These are phyloP conservation scores for Sistotremastrum suecicum DNA, from an alignment of 768 basidiomycete species.

Conservation along the genomic window DNA sequence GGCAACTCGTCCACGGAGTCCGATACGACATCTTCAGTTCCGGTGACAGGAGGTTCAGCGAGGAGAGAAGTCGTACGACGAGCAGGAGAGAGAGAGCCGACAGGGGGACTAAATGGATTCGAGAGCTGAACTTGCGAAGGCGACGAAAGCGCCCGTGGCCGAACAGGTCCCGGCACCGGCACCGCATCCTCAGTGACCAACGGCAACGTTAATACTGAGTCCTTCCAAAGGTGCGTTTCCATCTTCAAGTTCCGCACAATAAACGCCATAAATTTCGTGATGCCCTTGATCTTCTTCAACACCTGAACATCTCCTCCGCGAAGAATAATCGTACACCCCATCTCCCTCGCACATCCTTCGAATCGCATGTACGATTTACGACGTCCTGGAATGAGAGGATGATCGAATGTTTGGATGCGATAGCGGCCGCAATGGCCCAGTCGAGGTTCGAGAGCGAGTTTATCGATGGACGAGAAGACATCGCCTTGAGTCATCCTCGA, in stretches of 20 bases:
- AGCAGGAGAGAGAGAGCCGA: conserved; percentile 9
- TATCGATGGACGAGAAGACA: conserved; percentile 91
- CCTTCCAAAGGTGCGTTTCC: conserved; percentile 90
- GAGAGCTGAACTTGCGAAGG: conserved; percentile 3
- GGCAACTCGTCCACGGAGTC: conserved; percentile 28
- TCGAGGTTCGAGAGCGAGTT: conserved; percentile 76
- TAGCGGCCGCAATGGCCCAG: conserved; percentile 81
- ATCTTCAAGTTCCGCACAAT: conserved; percentile 88
- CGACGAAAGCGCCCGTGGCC: conserved; percentile 3
- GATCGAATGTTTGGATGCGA: conserved; percentile 87
- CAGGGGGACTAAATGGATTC: conserved; percentile 6
- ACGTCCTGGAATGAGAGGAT: conserved; percentile 82
- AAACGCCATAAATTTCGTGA: conserved; percentile 84
- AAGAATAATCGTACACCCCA: conserved; percentile 89
- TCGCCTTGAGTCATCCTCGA: conserved; percentile 93
- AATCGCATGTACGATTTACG: conserved; percentile 98
- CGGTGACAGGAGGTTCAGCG: conserved; percentile 2
- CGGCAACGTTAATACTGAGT: conserved; percentile 66
- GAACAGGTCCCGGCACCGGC: conserved; percentile 21
- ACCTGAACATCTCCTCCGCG: conserved; percentile 77
- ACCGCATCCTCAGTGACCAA: conserved; percentile 51
- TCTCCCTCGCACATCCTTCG: conserved; percentile 85
- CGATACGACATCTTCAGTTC: conserved; percentile 22
- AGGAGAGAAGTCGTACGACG: conserved; percentile 5
- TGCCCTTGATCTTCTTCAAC: conserved; percentile 76